These are phyloP conservation scores for Mucor racemosus DNA, from an alignment of 371 early-diverging fungal species.

Conservation along the genomic window DNA sequence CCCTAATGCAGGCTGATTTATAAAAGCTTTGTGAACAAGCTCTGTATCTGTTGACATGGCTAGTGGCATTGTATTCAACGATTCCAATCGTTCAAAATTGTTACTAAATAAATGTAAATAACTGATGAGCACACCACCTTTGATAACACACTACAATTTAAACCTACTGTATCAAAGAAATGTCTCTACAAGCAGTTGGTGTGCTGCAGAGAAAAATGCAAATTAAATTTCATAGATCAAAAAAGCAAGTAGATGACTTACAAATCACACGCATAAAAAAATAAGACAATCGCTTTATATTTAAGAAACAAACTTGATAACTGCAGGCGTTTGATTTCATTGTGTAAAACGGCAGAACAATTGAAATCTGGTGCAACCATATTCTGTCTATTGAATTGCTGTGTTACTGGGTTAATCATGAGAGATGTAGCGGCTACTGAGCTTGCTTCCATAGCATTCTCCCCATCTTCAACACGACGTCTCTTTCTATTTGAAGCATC, in stretches of 20 bases:
- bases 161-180: conserved; percentile 26
- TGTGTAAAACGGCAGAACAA: conserved; percentile 25
- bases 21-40: conserved; percentile 28
- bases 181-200: conserved; percentile 24
- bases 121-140: no score
- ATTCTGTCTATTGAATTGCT: conserved; percentile 12
- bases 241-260: conserved; percentile 10
- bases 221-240: neutral
- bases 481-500: conserved; percentile 13
- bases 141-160: neutral
- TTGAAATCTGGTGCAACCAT: conserved; percentile 36
- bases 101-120: conserved; percentile 12
- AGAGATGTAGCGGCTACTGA: neutral
- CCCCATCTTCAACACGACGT: conserved; percentile 22
- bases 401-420: conserved; percentile 21
- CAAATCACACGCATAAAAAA: conserved; percentile 41
- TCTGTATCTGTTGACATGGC: conserved; percentile 39
- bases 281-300: conserved; percentile 32
- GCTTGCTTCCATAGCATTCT: neutral
- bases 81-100: conserved; percentile 18
- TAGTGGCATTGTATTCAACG: conserved; percentile 24
- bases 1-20: conserved; percentile 14
- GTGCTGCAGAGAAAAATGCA: conserved; percentile 6
- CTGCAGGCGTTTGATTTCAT: conserved; percentile 26
- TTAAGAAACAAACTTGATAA: conserved; percentile 20